Evolutionary conservation across 2,329 filamentous ascomycete genomes (phyloP), one percentile per base, ranked within the genome.

Genomic region (Aspergillus novoparasiticus): DNA sequence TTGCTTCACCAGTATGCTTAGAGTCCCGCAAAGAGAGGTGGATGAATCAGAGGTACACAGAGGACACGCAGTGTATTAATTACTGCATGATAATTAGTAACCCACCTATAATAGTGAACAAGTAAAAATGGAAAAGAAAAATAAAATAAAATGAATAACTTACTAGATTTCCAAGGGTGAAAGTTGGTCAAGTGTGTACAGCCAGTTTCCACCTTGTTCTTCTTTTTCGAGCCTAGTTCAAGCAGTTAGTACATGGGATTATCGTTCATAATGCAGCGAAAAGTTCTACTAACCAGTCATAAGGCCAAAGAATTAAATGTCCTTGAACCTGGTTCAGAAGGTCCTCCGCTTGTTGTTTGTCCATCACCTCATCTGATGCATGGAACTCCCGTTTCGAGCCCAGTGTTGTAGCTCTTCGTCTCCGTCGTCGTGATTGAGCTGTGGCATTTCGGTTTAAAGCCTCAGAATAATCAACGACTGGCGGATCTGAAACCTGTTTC

Each of bases 171-270:
- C 93, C 79, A 99, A 84, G 61, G 95, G 95, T 71, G 95, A 96
- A 75, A 99, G 90, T 78, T 96, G 90, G 78, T 99, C 95, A 61
- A 98, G 92, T 74, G 94, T 93, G 80, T 97, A 98, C 66, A 97
- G 86, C 95, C 95, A 99, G 75, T 97, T 96, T 61, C 93, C 92
- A 68, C 93, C 94, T 73, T 89, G 88, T 82, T 98, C 95, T 80
- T 98, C 95, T 61, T 90, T 91, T 71, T 91, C 87, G 59, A 97
- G 86, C 93, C 84, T 86, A 57, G 23, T 23, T 14, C 32, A 34
- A 41, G 57, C 21, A 14, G 63, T 69, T 34, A 72, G 65, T 61
- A 68, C 16, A 32, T 32, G 55, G 28, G 26, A 48, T 53, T 3
- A 19, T 21, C 56, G 6, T 50, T 4, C 41, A 28, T 46, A 23